phyloP scores from a whole-genome alignment of 1,284 basidiomycete genomes.

The Malassezia nana region DNA sequence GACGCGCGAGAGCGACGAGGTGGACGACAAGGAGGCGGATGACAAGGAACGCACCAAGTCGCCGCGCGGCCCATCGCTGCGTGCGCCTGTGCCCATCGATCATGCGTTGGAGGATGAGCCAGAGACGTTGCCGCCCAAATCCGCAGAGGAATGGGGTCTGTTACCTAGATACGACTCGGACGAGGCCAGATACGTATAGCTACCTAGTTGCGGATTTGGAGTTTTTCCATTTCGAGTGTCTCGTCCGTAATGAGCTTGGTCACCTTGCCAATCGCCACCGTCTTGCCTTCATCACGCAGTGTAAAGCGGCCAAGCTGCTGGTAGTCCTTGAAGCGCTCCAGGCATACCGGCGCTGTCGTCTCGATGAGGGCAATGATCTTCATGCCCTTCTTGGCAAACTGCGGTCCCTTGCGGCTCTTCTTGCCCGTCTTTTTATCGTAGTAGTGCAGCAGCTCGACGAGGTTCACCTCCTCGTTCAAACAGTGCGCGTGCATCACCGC shows the following conservation, averaged over 20 bases:
- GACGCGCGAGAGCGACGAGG: conserved; percentile 24
- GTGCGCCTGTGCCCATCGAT: conserved; percentile 1
- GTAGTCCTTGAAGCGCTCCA: conserved; percentile 46
- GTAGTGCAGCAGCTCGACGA: conserved; percentile 44
- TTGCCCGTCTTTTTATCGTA: conserved; percentile 49
- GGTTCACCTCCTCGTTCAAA: conserved; percentile 37
- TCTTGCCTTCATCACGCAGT: conserved; percentile 44
- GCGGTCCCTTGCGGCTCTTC: conserved; percentile 44
- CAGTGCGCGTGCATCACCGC: conserved; percentile 47
- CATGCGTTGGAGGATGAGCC: neutral
- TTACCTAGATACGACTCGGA: conserved; percentile 15
- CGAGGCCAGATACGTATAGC: conserved; percentile 12
- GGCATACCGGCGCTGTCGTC: conserved; percentile 37
- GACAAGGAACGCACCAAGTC: neutral
- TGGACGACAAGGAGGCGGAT: neutral
- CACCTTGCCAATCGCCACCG: conserved; percentile 46
- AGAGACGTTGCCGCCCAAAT: conserved; percentile 6
- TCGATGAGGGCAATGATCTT: conserved; percentile 47
- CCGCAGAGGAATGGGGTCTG: conserved; percentile 18
- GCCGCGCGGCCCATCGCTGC: neutral
- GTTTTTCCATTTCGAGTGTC: conserved; percentile 32
- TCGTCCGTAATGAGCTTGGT: conserved; percentile 39
- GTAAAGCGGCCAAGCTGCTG: conserved; percentile 47
- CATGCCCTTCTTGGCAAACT: conserved; percentile 45
- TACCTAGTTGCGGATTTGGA: conserved; percentile 20